Percentiles rank a stretch among this genome's conserved stretches.
phyloP scores from a whole-genome alignment of 345 rosid species.

The Citropsis articulata region DNA sequence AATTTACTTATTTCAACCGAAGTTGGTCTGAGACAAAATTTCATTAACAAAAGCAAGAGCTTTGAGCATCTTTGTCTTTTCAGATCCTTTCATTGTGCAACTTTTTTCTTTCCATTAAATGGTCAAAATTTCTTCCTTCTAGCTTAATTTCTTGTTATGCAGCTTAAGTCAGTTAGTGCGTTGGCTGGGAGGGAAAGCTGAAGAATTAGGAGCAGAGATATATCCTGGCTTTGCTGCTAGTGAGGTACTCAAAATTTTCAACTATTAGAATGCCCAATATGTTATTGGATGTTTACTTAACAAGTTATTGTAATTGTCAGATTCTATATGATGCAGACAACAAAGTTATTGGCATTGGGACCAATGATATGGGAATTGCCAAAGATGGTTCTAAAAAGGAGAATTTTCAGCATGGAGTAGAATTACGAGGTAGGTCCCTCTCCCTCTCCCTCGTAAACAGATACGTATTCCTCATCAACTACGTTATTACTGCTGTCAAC shows the following conservation, averaged over 20 bases:
- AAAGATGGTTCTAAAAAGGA: conserved; percentile 90
- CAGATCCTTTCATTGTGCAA: not conserved
- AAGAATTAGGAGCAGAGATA: conserved; percentile 91
- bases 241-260: conserved; percentile 51
- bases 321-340: conserved; percentile 61
- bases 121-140: not conserved
- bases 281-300: conserved; percentile 16
- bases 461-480: not conserved
- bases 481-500: not conserved
- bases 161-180: conserved; percentile 88
- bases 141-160: conserved; percentile 19
- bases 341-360: conserved; percentile 76
- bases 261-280: not conserved
- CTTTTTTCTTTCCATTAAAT: not conserved
- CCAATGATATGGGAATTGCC: conserved; percentile 96
- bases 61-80: not conserved
- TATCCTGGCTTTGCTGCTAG: conserved; percentile 96
- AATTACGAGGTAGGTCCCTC: conserved; percentile 57
- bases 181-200: conserved; percentile 93
- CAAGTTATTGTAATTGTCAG: conserved; percentile 38
- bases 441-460: conserved; percentile 13
- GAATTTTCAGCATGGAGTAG: conserved; percentile 81
- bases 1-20: not conserved
- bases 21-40: not conserved
- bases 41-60: not conserved